phyloP scores from a whole-genome alignment of 1,284 basidiomycete genomes.

The Microbotryomycetes sp. region DNA sequence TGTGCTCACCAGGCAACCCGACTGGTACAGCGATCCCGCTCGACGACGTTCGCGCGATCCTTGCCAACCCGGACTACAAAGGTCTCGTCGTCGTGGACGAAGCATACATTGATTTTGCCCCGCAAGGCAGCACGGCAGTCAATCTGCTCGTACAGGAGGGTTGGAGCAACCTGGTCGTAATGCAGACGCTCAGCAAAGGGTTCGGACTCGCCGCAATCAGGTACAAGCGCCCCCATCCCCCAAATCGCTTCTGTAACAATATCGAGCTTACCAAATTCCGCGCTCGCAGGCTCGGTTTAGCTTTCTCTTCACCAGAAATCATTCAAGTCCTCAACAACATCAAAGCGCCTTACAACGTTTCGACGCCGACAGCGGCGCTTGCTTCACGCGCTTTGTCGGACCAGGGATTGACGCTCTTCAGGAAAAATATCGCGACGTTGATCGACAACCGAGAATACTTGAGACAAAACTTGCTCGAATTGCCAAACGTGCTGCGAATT shows the following conservation, averaged over 20 bases:
- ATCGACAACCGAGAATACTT: constrained; percentile 26
- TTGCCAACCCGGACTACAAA: constrained; percentile 74
- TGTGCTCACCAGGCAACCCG: constrained; percentile 97
- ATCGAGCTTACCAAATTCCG: neutral
- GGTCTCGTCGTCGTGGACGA: constrained; percentile 94
- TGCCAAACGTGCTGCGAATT: constrained; percentile 55
- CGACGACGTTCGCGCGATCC: constrained; percentile 57
- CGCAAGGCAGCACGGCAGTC: constrained; percentile 54
- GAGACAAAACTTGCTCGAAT: neutral
- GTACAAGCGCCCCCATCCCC: constrained; percentile 47
- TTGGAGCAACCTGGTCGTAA: constrained; percentile 83
- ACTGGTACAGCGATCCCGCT: constrained; percentile 83
- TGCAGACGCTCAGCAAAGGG: constrained; percentile 93
- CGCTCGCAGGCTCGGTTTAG: constrained; percentile 66
- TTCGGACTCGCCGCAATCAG: constrained; percentile 93
- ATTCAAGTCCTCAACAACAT: constrained; percentile 91
- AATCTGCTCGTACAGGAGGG: constrained; percentile 55
- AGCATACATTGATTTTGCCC: constrained; percentile 92
- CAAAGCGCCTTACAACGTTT: constrained; percentile 97
- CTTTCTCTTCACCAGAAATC: constrained; percentile 78
- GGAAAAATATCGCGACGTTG: constrained; percentile 28
- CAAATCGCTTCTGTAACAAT: neutral
- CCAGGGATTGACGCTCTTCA: constrained; percentile 53
- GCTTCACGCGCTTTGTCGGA: constrained; percentile 70
- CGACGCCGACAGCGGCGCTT: constrained; percentile 77